Percentiles rank a stretch among this genome's conserved stretches.
Evolutionary conservation across 176 grass and related monocot genomes (phyloP).

Genomic region (Luzula sylvatica): DNA sequence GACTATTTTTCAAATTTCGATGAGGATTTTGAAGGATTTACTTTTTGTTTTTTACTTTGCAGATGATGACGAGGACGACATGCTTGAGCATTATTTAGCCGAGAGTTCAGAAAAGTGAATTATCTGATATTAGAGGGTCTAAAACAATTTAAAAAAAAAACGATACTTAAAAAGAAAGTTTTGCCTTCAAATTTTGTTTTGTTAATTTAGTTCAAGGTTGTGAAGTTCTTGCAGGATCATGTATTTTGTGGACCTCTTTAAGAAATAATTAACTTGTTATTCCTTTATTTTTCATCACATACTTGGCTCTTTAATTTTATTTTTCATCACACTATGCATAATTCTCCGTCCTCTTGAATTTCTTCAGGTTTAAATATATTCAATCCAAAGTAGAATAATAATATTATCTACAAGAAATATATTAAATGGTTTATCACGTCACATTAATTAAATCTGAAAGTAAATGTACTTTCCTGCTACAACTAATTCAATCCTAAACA

Average conservation of each 20-base stretch:
- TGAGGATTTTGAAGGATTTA: not conserved
- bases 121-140: not conserved
- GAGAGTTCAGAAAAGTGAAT: conserved; percentile 51
- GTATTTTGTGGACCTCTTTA: too few species aligned
- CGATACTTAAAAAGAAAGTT: not conserved
- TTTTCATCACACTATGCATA: too few species aligned
- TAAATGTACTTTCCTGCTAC: not conserved
- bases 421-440: too few species aligned
- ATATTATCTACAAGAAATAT: too few species aligned
- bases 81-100: conserved; percentile 98
- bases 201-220: not conserved
- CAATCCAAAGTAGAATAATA: too few species aligned
- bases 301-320: too few species aligned
- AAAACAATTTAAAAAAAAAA: not conserved
- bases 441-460: too few species aligned
- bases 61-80: conserved; percentile 94
- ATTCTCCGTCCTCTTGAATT: too few species aligned
- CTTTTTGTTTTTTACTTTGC: conserved; percentile 5
- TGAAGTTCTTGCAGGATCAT: not conserved
- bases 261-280: too few species aligned
- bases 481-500: conserved; percentile 1
- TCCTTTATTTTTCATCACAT: too few species aligned
- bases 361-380: too few species aligned
- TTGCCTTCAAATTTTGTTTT: conserved; percentile 10
- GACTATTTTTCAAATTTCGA: not conserved